phyloP scores from a whole-genome alignment of 1,139 yeast species.

The Candida pseudocylindracea region DNA sequence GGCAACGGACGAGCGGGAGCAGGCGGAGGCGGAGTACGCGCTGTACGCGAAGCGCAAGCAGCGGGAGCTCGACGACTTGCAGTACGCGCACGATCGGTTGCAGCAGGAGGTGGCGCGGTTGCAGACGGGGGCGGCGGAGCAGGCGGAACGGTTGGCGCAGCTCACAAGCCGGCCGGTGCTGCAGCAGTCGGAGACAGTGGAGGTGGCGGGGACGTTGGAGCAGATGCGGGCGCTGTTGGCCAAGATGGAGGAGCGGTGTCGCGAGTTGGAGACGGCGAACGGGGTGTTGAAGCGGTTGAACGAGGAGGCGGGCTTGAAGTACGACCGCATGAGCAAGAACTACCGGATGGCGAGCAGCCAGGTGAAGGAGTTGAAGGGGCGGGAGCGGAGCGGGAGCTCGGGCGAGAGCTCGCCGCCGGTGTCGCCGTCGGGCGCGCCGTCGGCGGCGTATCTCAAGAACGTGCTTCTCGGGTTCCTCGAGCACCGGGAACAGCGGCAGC shows the following conservation, averaged over 20 bases:
- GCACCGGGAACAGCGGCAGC: conserved; percentile 76
- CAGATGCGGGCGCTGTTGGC: conserved; percentile 28
- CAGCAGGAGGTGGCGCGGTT: conserved; percentile 9
- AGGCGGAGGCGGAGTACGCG: conserved; percentile 31
- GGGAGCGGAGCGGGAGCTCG: conserved; percentile 2
- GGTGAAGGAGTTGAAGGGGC: conserved; percentile 12
- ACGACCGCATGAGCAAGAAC: conserved; percentile 43
- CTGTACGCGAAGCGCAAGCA: conserved; percentile 24
- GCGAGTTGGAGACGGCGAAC: conserved; percentile 36
- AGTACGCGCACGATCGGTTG: conserved; percentile 10
- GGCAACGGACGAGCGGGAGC: conserved; percentile 34
- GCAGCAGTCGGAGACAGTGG: conserved; percentile 3
- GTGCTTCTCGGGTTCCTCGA: conserved; percentile 78
- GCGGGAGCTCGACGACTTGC: conserved; percentile 23
- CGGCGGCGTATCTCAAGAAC: conserved; percentile 52
- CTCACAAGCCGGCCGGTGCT: conserved; percentile 2
- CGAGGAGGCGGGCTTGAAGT: conserved; percentile 44
- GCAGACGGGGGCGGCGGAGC: conserved; percentile 2
- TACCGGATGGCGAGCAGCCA: conserved; percentile 41
- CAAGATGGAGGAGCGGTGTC: conserved; percentile 16
- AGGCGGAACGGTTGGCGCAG: conserved; percentile 19
- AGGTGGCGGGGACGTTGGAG: conserved; percentile 12
- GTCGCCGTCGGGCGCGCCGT: neutral
- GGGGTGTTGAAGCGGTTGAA: conserved; percentile 34
- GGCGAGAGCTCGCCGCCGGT: neutral